Evolutionary conservation across 2,329 filamentous ascomycete species (phyloP).

Genomic region (Daldinia sp.): DNA sequence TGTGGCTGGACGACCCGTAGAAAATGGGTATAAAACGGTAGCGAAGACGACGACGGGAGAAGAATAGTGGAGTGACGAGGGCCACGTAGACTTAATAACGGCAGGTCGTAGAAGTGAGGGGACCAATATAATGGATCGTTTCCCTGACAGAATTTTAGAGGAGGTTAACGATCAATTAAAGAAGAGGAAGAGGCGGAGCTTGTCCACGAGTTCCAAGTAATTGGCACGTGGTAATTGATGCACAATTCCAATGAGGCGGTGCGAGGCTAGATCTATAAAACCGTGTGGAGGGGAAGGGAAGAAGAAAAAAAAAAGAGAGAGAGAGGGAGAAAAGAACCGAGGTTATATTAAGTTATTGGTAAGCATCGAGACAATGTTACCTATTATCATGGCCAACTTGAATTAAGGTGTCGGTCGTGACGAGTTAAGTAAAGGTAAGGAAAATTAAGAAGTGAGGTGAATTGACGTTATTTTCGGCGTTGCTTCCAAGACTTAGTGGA

Average conservation of each 20-base stretch:
- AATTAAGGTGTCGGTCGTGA: background rate
- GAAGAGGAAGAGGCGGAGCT: slow-evolving; percentile 2
- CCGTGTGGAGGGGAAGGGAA: background rate
- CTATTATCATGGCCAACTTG: background rate
- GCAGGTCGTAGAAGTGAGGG: background rate
- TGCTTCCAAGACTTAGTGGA: slow-evolving; percentile 9
- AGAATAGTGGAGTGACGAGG: background rate
- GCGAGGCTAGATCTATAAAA: background rate
- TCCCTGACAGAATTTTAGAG: background rate
- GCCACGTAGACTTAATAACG: slow-evolving; percentile 2
- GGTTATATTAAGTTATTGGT: background rate
- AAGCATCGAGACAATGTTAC: background rate
- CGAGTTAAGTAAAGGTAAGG: background rate
- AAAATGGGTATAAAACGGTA: background rate
- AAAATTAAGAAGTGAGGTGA: background rate
- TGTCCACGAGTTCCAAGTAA: slow-evolving; percentile 15
- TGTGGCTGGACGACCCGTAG: background rate
- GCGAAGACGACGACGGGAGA: background rate
- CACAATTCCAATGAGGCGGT: slow-evolving; percentile 12
- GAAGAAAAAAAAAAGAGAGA: background rate
- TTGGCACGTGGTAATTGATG: slow-evolving; percentile 24
- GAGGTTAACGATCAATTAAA: background rate
- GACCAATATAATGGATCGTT: slow-evolving; percentile 1
- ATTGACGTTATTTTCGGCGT: background rate
- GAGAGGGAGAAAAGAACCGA: background rate